Base-by-base conservation (phyloP, 2,329 filamentous ascomycete genomes). In the Sporothrix pseudoabietina region DNA sequence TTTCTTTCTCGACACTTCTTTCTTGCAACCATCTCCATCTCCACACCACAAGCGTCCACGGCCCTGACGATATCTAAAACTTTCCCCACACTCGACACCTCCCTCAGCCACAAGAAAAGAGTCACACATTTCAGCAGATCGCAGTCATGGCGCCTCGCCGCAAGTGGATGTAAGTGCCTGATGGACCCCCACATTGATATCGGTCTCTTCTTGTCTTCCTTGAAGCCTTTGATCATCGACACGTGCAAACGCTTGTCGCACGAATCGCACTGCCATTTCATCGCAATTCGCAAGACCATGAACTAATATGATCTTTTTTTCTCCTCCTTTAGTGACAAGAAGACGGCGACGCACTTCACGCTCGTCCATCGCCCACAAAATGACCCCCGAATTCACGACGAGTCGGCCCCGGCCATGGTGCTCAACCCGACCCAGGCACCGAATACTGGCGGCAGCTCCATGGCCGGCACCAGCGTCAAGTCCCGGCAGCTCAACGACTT, bases 311-410 rank as follows among this genome's bases (percentile, higher is more conserved):
- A 71, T 59, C 12, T 7, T 14, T 63, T 32, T 14, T 10, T 54
- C 26, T 30, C 35, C 19, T 16, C 61, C 14, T 30, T 9, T 75
- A 89, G 86, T 78, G 83, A 98, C 86, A 98, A 97, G 85, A 97
- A 97, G 83, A 92, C 88, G 75, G 94, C 96, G 78, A 92, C 93
- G 81, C 96, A 94, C 83, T 98, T 97, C 83, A 92, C 92, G 78
- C 92, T 99, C 81, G 94, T 98, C 78, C 93, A 98, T 84, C 93
- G 96, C 79, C 93, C 95, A 47, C 97, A 99, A 84, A 94, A 98
- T 89, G 96, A 99, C 82, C 96, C 97, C 65, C 89, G 95, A 78
- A 98, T 99, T 81, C 92, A 99, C 87, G 94, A 99, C 85, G 88
- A 91, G 78, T 88, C 91, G 79, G 94, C 94, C 72, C 92, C 95